Conservation (phyloP, 306 rosid genomes). For the Vigna trinervia region DNA sequence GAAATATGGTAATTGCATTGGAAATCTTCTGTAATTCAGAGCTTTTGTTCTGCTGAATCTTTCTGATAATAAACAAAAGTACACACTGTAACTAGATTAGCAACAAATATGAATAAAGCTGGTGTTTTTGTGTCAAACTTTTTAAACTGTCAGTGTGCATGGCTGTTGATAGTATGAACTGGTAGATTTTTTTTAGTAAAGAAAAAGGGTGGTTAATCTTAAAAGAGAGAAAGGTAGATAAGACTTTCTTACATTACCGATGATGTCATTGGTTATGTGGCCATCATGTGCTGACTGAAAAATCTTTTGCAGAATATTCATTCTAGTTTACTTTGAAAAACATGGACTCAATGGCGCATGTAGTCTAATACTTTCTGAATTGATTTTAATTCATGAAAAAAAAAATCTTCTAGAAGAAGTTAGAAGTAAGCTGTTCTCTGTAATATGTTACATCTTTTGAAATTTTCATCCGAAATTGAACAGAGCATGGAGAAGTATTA, state of each 20-base stretch:
- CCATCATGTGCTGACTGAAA: background rate
- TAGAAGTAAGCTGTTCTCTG: too few relatives aligned
- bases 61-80: background rate
- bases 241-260: background rate
- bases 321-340: background rate
- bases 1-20: background rate
- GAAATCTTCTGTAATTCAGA: background rate
- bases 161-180: background rate
- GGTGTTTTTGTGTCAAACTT: background rate
- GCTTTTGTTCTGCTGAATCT: background rate
- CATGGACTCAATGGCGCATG: background rate
- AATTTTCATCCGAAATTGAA: too few relatives aligned
- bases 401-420: too few relatives aligned
- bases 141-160: background rate
- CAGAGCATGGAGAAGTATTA: background rate
- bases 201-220: background rate
- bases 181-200: background rate
- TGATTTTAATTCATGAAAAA: too few relatives aligned
- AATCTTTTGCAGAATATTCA: background rate
- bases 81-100: background rate
- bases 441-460: too few relatives aligned
- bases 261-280: background rate
- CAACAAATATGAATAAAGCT: conserved; percentile 2
- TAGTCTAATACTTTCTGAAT: too few relatives aligned
- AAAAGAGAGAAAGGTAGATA: background rate